These are phyloP conservation scores for Rhynchosporium graminicola DNA, from an alignment of 2,329 filamentous ascomycete species.

Conservation along the genomic window DNA sequence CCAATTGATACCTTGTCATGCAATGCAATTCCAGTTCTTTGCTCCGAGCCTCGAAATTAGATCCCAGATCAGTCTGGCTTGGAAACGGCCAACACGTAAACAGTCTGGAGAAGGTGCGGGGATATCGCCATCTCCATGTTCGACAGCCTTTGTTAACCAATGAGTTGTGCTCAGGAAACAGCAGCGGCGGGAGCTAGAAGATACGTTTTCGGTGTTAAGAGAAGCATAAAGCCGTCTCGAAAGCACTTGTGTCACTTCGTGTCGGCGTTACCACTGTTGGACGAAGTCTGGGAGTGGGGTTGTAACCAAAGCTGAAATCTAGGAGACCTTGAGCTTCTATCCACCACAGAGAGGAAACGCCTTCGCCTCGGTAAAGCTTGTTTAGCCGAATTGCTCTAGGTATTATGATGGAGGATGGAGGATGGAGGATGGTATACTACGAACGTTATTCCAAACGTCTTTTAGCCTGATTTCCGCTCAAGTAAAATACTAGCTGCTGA, in stretches of 20 bases:
- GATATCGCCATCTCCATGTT: constrained; percentile 7
- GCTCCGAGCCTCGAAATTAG: background rate
- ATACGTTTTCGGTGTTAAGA: background rate
- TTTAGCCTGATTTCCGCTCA: too few relatives aligned
- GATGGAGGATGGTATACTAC: too few relatives aligned
- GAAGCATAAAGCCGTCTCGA: background rate
- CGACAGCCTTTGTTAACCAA: background rate
- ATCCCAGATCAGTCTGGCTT: background rate
- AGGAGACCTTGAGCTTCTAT: background rate
- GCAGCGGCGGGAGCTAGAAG: background rate
- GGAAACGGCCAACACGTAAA: constrained; percentile 13
- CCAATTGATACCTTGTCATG: background rate
- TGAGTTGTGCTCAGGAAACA: background rate
- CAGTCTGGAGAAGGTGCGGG: constrained; percentile 7
- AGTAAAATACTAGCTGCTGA: too few relatives aligned
- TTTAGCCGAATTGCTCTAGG: background rate
- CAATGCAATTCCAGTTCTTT: background rate
- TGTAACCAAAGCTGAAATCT: background rate
- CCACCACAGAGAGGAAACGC: background rate
- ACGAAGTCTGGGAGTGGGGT: background rate
- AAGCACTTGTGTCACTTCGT: background rate
- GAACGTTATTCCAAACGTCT: too few relatives aligned
- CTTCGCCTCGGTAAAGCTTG: constrained; percentile 1
- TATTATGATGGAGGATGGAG: background rate
- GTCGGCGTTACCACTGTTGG: background rate